Evolutionary conservation across 495 filamentous ascomycete genomes (phyloP).

Genomic region (Entonaema liquescens): DNA sequence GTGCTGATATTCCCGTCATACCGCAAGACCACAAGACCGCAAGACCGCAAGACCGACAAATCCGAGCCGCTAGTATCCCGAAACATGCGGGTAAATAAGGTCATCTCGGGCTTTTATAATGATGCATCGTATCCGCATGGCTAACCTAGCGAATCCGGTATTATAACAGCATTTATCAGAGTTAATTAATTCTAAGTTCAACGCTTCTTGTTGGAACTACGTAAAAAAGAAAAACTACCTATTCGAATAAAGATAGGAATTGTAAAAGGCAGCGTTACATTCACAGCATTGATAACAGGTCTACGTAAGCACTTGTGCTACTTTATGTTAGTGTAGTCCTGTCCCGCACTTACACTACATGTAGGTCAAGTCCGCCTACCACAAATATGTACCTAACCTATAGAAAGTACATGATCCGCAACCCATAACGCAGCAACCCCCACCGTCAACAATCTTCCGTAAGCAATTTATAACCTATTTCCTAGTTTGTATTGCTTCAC

Average conservation of each 20-base stretch:
- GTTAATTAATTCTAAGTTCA: too few relatives aligned
- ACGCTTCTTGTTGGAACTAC: too few relatives aligned
- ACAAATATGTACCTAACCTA: too few relatives aligned
- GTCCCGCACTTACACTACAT: slow-evolving; percentile 1
- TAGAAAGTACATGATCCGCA: too few relatives aligned
- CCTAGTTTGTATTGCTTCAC: background rate
- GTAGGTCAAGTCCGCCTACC: too few relatives aligned
- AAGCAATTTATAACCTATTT: background rate
- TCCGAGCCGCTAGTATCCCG: slow-evolving; percentile 11
- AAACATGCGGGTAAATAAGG: slow-evolving; percentile 25
- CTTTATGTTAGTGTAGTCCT: background rate
- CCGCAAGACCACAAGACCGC: too few relatives aligned
- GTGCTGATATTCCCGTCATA: slow-evolving; percentile 15
- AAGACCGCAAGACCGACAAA: slow-evolving; percentile 9
- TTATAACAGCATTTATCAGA: background rate
- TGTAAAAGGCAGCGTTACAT: too few relatives aligned
- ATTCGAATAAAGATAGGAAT: too few relatives aligned
- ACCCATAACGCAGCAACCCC: too few relatives aligned
- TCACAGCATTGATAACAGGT: background rate
- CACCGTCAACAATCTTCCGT: background rate
- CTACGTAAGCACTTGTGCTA: background rate
- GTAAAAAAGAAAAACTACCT: too few relatives aligned
- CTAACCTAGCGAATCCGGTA: background rate
- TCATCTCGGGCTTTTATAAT: slow-evolving; percentile 3
- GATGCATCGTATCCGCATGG: slow-evolving; percentile 1